These are phyloP conservation scores for Dictyostelium discoideum DNA, from an alignment of 78 protist genomes.

Conservation along the genomic window DNA sequence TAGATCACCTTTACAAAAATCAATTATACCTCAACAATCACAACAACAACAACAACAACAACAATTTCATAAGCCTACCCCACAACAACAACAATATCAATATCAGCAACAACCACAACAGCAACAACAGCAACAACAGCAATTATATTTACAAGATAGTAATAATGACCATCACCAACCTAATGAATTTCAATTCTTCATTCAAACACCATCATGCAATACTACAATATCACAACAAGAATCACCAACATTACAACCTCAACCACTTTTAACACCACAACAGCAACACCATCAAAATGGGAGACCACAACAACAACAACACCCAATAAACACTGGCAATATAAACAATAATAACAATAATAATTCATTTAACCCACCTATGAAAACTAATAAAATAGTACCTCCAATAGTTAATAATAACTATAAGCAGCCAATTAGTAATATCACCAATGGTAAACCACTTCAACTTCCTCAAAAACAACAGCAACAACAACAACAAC, in stretches of 20 bases:
- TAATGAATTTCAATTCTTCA: background rate
- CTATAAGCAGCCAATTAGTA: background rate
- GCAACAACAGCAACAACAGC: background rate
- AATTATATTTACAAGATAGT: background rate
- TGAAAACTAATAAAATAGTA: background rate
- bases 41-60: background rate
- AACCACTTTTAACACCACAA: background rate
- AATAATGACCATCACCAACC: background rate
- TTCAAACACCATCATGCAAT: slow-evolving; percentile 10
- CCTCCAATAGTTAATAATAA: background rate
- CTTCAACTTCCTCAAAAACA: background rate
- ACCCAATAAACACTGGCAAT: background rate
- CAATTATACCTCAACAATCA: background rate
- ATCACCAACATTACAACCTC: background rate
- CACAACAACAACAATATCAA: background rate
- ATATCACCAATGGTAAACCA: background rate
- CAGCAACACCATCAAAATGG: background rate
- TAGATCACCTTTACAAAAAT: background rate
- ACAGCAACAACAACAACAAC: background rate
- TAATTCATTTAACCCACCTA: background rate
- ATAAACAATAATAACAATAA: background rate
- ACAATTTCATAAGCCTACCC: background rate
- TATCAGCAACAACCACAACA: background rate
- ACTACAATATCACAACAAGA: background rate
- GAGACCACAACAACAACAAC: background rate